Base-by-base conservation (phyloP, 2,329 filamentous ascomycete genomes). In the Penicillium sp. region DNA sequence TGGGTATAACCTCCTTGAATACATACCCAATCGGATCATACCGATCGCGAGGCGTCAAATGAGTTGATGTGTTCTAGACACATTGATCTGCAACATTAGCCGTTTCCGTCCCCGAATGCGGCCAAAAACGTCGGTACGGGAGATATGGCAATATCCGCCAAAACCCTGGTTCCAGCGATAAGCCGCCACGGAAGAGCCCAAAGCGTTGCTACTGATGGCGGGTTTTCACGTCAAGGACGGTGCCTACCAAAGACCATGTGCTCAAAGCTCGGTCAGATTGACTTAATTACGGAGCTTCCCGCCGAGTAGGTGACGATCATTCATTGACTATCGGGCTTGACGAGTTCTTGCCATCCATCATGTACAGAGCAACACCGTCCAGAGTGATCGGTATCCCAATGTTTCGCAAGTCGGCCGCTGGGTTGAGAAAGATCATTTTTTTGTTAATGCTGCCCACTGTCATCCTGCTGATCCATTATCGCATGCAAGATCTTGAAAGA, bases 71-170 rank as follows among this genome's bases (percentile, higher is more conserved):
- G 50, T 24, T 52, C 50, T 39, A 19, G 22, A 10, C 50, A 11
- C 37, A 9, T 2, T 22, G 24, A 31, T 43, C 22, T 52, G 14
- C 24, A 27, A 52, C 16, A 14, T 33, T 43, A 16, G 9, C 50
- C 50, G 50, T 19, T 52, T 52, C 24, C 50, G 50, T 52, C 37
- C 24, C 35, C 22, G n/a, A 52, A 22, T 37, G 37, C 41, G n/a
- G 50, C 37, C 37, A 31, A 36, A 33, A 52, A 40, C 50, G 50
- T 52, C 50, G 10, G 47, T 40, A 14, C 9, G 16, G 35, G 7
- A 10, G 4, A 7, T 41, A 41, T 31, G 9, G 37, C 50, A 52
- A 39, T 24, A 18, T 7, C 27, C 7, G 16, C 24, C 35, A 13
- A 16, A 41, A 16, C 16, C 10, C 35, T 19, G 16, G 22, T 52